Percentiles rank a stretch among this genome's conserved stretches.
Conservation (phyloP, 148 eudicot species). For the Selenicereus undatus region DNA sequence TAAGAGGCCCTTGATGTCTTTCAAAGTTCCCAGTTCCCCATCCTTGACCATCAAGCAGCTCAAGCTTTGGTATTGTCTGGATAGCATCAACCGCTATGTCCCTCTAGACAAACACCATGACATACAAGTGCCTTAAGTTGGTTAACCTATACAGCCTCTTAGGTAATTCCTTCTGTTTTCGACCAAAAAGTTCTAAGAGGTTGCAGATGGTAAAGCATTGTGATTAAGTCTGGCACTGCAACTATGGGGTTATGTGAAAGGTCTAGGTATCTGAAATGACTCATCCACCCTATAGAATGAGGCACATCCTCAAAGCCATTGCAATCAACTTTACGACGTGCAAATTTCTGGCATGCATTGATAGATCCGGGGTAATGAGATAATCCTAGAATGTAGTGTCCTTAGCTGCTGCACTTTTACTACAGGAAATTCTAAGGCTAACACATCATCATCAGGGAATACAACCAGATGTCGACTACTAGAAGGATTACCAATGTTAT, state of each 20-base stretch:
- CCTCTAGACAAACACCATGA: constrained; percentile 22
- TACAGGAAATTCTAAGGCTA: not conserved
- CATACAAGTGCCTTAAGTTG: constrained; percentile 22
- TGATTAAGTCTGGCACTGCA: constrained; percentile 20
- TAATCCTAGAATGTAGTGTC: constrained; percentile 15
- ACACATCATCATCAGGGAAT: not conserved
- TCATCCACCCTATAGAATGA: not conserved
- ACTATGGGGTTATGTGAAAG: constrained; percentile 16
- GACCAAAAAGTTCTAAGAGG: constrained; percentile 14
- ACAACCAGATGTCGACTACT: constrained; percentile 15
- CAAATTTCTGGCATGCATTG: constrained; percentile 17
- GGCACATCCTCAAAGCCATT: constrained; percentile 18
- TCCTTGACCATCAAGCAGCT: constrained; percentile 14
- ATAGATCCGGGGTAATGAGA: not conserved
- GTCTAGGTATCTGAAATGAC: constrained; percentile 24
- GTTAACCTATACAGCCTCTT: constrained; percentile 12
- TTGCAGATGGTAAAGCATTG: constrained; percentile 25
- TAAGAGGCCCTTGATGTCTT: constrained; percentile 14
- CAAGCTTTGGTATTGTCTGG: constrained; percentile 24
- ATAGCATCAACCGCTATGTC: constrained; percentile 11
- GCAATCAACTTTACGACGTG: constrained; percentile 18
- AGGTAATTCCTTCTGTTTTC: constrained; percentile 18
- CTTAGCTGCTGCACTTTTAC: constrained; percentile 5
- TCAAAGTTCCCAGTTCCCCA: constrained; percentile 14
- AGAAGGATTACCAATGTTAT: constrained; percentile 1